Evolutionary conservation across 768 basidiomycete genomes (phyloP), one percentile per base, ranked within the genome.

Genomic region (Zangia roseola): DNA sequence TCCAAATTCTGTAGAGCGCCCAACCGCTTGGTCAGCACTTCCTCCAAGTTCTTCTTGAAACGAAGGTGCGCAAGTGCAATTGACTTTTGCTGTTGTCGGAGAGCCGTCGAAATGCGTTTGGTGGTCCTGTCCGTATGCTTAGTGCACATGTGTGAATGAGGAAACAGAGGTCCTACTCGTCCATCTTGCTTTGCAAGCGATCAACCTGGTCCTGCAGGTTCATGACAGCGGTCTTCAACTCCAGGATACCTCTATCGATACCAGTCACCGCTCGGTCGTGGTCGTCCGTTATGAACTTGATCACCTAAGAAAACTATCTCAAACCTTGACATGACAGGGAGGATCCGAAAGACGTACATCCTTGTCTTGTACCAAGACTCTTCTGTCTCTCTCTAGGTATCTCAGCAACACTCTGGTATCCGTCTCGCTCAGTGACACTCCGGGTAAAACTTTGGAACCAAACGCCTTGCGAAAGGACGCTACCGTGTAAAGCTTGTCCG

Each of bases 221-320:
- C 43, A 69, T 61, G 23, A 93, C 77, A 1, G 89, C 90, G 0
- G 68, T 73, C 67, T 88, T 85, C 45, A 97, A 77, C 53, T 92
- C 86, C 6, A 97, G 69, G 14, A 94, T 82, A 10, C 94, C 90
- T 35, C 69, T 74, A 60, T 98, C 94, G 5, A 94, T 80, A n/a
- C 82, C 76, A 16, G 85, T 86, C 40, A 97, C 81, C 44, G 69
- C 73, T 16, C 65, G 67, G 28, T 61, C 55, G 21, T 49, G 43
- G n/a, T 67, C 71, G 33, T 68, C 71, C 1, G 52, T 46, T 1
- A 87, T 59, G 55, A 97, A 88, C 67, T 97, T 95, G 62, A 95
- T 81, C n/a, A 87, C 74, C 91, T 94, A 24, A 20, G 21, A 37
- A 39, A 50, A 33, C 30, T 5, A 20, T n/a, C 0, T 56, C 38